These are phyloP conservation scores for Starmera caribaea DNA, from an alignment of 805 yeast species.

Conservation along the genomic window DNA sequence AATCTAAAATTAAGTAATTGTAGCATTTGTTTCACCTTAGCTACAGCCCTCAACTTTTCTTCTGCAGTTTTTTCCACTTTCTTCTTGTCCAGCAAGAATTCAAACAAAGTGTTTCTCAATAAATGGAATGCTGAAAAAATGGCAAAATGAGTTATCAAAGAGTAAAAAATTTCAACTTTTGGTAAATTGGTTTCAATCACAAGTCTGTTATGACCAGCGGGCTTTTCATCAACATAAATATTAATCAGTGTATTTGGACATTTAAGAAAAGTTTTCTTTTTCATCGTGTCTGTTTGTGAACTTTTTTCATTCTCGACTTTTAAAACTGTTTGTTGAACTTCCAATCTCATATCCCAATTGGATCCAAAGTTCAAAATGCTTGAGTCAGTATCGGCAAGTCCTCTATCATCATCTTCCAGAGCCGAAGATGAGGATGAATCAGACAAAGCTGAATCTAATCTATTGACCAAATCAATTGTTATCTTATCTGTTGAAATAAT, in stretches of 20 bases:
- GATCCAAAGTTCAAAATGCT: conserved; percentile 7
- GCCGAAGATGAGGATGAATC: conserved; percentile 19
- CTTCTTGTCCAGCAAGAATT: conserved; percentile 12
- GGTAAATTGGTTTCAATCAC: conserved; percentile 17
- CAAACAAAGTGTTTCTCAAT: conserved; percentile 29
- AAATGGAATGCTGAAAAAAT: conserved; percentile 35
- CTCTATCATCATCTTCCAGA: conserved; percentile 23
- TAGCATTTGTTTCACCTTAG: conserved; percentile 13
- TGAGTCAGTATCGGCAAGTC: conserved; percentile 13
- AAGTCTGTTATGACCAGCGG: conserved; percentile 14
- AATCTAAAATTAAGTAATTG: conserved; percentile 15
- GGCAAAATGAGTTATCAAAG: conserved; percentile 35
- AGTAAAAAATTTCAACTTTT: conserved; percentile 23
- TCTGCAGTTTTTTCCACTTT: conserved; percentile 10
- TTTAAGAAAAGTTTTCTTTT: conserved; percentile 23
- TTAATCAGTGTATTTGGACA: conserved; percentile 17
- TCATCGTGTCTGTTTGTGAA: conserved; percentile 15
- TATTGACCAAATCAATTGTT: conserved; percentile 1
- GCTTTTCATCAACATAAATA: conserved; percentile 10
- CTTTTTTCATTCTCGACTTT: conserved; percentile 23
- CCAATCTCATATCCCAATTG: conserved; percentile 3
- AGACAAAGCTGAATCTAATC: too few relatives aligned
- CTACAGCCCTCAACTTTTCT: conserved; percentile 8
- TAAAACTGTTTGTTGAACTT: conserved; percentile 13
- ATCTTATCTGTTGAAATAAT: conserved; percentile 16